These are phyloP conservation scores for Murraya paniculata DNA, from an alignment of 345 rosid species.

Conservation along the genomic window DNA sequence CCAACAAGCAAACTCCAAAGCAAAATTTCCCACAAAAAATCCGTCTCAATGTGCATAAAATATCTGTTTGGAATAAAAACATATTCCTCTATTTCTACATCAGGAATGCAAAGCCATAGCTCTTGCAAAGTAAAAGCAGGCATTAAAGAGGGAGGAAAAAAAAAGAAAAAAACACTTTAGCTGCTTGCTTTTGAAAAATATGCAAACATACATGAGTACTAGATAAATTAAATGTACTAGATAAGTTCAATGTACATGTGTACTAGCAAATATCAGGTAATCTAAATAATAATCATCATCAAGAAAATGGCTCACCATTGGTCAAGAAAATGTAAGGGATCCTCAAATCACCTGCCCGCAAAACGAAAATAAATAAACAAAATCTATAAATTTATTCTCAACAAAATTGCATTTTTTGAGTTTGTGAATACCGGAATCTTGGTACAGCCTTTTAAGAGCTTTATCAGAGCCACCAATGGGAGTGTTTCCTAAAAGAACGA, in stretches of 20 bases:
- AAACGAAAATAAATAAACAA: neutral
- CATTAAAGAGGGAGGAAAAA: too few species aligned
- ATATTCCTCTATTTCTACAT: too few species aligned
- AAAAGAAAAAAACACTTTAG: too few species aligned
- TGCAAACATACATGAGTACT: too few species aligned
- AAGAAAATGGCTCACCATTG: constrained; percentile 50
- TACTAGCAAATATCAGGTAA: neutral
- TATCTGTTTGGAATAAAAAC: neutral
- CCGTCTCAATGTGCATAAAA: too few species aligned
- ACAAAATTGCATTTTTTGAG: neutral
- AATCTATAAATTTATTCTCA: neutral
- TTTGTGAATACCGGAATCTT: constrained; percentile 39
- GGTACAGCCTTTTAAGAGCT: constrained; percentile 57
- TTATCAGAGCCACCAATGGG: constrained; percentile 71
- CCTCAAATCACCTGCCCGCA: constrained; percentile 55
- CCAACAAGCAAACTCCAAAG: neutral
- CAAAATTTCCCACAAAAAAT: neutral
- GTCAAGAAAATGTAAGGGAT: constrained; percentile 79
- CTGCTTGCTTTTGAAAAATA: too few species aligned
- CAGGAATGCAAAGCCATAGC: too few species aligned
- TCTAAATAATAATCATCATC: neutral
- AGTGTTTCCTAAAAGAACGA: constrained; percentile 62
- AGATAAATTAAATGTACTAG: neutral
- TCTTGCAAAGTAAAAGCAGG: too few species aligned
- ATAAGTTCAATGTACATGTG: neutral